Base-by-base conservation (phyloP, 257 asterid genomes). In the Nicotiana knightiana region DNA sequence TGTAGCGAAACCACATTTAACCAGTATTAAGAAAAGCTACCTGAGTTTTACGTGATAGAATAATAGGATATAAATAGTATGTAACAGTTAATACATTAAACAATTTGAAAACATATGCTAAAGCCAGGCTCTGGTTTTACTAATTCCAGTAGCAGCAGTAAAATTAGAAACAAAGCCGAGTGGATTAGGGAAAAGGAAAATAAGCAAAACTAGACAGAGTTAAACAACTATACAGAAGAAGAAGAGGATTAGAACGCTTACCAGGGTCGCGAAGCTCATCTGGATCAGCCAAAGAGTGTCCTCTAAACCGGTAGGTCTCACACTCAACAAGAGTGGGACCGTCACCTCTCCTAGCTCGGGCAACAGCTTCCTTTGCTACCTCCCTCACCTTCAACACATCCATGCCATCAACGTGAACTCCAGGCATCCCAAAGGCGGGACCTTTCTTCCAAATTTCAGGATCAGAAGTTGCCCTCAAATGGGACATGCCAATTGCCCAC, bases 401-500 rank as follows among this genome's bases (percentile, higher is more conserved):
- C 99, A 96, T 94, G 82, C 99, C 98, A 84, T 94, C 99, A 73
- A 96, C 98, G 66, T 94, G 98, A 64, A 96, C 90, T 55, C 99
- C 99, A 5, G 98, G 97, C 98, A 96, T 96, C 65, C 99, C 99
- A 80, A 94, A 96, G 9, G 98, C 98, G 0, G 97, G 98, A n/a
- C 99, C 99, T 77, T 96, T 96, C 90, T 96, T 96, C 98, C 98
- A 96, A 81, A 96, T 96, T 67, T 92, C 82, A 65, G 98, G 97
- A 85, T 93, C 98, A 0, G 99, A 96, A n/a, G 98, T 96, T 39
- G 99, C 87, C 88, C 98, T 93, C 92, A 93, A 85, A 86, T 96
- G 99, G 85, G 98, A 93, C 98, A 96, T 96, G 83, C 99, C 99
- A 67, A 96, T 96, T 4, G 99, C 99, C 99, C 99, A 96, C 91